These are phyloP conservation scores for Coniella lustricola DNA, from an alignment of 2,329 filamentous ascomycete genomes.

Conservation along the genomic window DNA sequence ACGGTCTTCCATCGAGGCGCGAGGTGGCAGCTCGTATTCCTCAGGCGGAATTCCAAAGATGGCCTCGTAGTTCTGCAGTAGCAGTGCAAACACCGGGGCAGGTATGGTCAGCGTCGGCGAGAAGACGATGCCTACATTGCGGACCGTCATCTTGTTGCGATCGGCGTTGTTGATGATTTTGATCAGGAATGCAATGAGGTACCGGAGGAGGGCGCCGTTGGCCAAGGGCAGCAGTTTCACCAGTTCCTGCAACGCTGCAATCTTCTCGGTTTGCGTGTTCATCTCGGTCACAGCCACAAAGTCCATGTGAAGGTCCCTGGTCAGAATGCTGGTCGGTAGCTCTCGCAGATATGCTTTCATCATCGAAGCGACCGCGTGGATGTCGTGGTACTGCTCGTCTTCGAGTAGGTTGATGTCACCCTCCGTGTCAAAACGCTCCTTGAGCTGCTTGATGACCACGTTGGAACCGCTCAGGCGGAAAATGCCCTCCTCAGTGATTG, in stretches of 20 bases:
- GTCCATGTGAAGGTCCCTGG: conserved; percentile 80
- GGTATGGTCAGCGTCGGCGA: conserved; percentile 96
- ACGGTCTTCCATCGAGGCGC: conserved; percentile 28
- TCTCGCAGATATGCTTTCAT: conserved; percentile 93
- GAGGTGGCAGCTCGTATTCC: conserved; percentile 51
- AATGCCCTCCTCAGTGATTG: conserved; percentile 82
- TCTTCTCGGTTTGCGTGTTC: conserved; percentile 66
- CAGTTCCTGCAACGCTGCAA: conserved; percentile 66
- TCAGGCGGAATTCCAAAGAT: conserved; percentile 73
- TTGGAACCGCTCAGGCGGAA: conserved; percentile 97
- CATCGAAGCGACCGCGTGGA: conserved; percentile 89
- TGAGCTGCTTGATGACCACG: conserved; percentile 81
- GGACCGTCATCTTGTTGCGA: conserved; percentile 95
- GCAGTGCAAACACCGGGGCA: conserved; percentile 85
- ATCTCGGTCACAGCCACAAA: conserved; percentile 83
- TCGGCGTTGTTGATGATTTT: conserved; percentile 86
- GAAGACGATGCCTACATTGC: conserved; percentile 97
- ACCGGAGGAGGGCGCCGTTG: conserved; percentile 75
- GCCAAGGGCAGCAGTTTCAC: conserved; percentile 72
- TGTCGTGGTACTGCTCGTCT: conserved; percentile 84
- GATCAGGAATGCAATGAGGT: conserved; percentile 81
- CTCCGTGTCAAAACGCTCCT: conserved; percentile 89
- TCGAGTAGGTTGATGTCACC: conserved; percentile 81
- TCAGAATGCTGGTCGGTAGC: conserved; percentile 83
- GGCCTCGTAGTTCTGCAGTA: conserved; percentile 80